These are phyloP conservation scores for Coniochaeta sp. DNA, from an alignment of 2,329 filamentous ascomycete genomes.

Conservation along the genomic window DNA sequence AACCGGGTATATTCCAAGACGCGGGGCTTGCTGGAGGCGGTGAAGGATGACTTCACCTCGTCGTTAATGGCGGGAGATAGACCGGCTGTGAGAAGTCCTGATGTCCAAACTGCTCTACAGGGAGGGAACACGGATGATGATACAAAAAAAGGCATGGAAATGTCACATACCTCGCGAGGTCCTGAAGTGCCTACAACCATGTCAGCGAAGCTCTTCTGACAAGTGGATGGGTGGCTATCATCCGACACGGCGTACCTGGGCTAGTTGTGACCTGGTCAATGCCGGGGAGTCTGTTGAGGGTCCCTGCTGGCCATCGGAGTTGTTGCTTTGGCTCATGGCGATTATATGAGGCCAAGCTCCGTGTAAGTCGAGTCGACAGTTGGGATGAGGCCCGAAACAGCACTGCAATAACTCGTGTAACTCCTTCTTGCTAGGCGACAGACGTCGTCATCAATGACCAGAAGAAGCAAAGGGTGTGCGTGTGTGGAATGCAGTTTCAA, in stretches of 20 bases:
- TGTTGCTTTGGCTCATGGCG: background rate
- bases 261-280: background rate
- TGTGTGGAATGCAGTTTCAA: too few species aligned
- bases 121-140: conserved; percentile 2
- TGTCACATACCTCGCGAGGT: conserved; percentile 23
- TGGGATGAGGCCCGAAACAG: too few species aligned
- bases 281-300: background rate
- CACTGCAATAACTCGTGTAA: too few species aligned
- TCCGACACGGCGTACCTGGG: conserved; percentile 5
- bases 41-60: too few species aligned
- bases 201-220: conserved; percentile 5
- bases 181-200: conserved; percentile 22
- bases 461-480: too few species aligned
- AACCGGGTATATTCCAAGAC: too few species aligned
- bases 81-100: too few species aligned
- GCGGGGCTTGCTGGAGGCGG: too few species aligned
- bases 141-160: conserved; percentile 7
- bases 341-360: background rate
- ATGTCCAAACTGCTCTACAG: background rate
- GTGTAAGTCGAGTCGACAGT: background rate
- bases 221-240: too few species aligned
- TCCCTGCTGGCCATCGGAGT: background rate
- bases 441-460: too few species aligned
- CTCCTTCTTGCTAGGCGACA: too few species aligned
- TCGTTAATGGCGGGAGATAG: too few species aligned